Base-by-base conservation (phyloP, 1,284 basidiomycete genomes). In the Mycosarcoma mackinlayi region DNA sequence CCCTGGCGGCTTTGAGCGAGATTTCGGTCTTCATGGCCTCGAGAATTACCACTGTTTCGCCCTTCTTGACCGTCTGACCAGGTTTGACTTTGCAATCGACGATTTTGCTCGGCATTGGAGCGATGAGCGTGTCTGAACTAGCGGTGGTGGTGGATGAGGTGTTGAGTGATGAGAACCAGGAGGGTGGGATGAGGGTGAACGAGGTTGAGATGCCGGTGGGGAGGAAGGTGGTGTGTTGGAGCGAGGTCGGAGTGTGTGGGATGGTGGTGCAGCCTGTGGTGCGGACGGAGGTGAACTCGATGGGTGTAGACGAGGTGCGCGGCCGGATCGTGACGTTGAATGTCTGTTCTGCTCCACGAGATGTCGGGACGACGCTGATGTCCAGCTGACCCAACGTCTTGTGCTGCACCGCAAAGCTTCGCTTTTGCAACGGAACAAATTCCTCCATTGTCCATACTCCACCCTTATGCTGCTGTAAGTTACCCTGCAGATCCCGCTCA, bases 1-100 rank as follows among this genome's bases (percentile, higher is more conserved):
- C 85, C 6, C 85, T 85, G 55, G 87, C 86, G 11, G 91, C 88
- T 59, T 92, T 86, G 74, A 96, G 82, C 39, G 91, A 44, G 31
- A 76, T 75, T 31, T 79, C 91, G 47, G 91, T 94, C 85, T 96
- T 96, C 93, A 95, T 96, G 77, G 92, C 94, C 85, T 95, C 93
- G 73, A 95, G 84, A 19, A 95, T 89, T 27, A 93, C 89, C 11
- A 92, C 86, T 8, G 88, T 88, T 79, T 94, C 90, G 0, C 92
- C 92, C 81, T 88, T 88, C 81, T 89, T 88, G n/a, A 95, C 91
- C 34, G 83, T 84, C 57, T 94, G 89, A 0, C 92, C 93, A 3
- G 87, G 84, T 59, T 85, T 85, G 23, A 94, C 92, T 41, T 87
- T 87, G 45, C 94, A 89, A 66, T 95, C 92, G 4, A 95, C 92